Conservation (phyloP, 2,329 filamentous ascomycete species). For the Exophiala mesophila region DNA sequence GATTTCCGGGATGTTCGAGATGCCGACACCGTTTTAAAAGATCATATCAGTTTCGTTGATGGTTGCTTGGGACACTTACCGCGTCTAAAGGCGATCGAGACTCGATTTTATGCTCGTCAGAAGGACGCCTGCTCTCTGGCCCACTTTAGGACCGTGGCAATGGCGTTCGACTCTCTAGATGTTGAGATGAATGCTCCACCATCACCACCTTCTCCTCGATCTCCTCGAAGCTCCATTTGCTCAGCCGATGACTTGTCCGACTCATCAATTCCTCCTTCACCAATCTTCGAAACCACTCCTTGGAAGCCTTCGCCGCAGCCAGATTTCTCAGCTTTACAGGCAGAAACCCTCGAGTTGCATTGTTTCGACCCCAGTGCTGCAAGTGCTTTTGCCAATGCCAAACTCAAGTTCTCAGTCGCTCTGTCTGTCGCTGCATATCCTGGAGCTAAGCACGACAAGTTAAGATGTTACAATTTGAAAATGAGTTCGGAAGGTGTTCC, state of each 20-base stretch:
- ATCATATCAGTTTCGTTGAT: conserved; percentile 22
- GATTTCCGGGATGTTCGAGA: conserved; percentile 21
- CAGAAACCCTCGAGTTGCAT: conserved; percentile 20
- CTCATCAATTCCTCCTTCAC: conserved; percentile 6
- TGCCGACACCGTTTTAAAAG: conserved; percentile 19
- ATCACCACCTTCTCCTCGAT: conserved; percentile 16
- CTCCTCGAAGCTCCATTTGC: conserved; percentile 16
- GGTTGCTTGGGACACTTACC: conserved; percentile 18
- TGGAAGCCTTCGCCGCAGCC: conserved; percentile 8
- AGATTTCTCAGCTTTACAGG: conserved; percentile 18
- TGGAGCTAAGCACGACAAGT: conserved; percentile 18
- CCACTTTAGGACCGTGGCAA: conserved; percentile 20
- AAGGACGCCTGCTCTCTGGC: conserved; percentile 16
- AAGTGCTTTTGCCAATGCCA: conserved; percentile 17
- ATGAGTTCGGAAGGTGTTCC: conserved; percentile 18
- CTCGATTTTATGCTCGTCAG: conserved; percentile 21
- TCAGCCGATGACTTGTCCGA: conserved; percentile 1
- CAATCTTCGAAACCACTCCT: neutral
- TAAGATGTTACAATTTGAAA: conserved; percentile 22
- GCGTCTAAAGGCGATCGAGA: conserved; percentile 18
- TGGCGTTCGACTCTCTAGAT: conserved; percentile 20
- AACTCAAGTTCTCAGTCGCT: conserved; percentile 22
- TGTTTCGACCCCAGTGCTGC: conserved; percentile 21
- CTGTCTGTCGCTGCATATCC: conserved; percentile 19
- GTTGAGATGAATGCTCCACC: conserved; percentile 22